Conservation (phyloP, 306 rosid species). For the Pueraria montana region DNA sequence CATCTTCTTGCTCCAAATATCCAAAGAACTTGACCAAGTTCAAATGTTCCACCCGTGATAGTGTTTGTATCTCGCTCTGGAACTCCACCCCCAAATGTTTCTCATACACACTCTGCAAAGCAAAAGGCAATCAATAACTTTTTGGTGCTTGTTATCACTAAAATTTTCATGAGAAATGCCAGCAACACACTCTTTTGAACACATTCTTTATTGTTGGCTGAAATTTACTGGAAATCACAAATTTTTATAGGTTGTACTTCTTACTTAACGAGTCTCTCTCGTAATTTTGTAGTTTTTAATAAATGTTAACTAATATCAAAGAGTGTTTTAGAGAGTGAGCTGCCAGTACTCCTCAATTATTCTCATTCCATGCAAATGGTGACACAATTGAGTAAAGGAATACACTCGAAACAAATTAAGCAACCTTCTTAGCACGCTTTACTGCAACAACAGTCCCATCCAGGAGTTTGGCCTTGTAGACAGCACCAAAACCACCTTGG, state of each 20-base stretch:
- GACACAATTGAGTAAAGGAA: slow-evolving; percentile 21
- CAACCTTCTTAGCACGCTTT: slow-evolving; percentile 97
- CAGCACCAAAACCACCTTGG: slow-evolving; percentile 97
- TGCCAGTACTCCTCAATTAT: too few relatives aligned
- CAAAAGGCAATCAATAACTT: slow-evolving; percentile 45
- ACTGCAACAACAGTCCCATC: slow-evolving; percentile 83
- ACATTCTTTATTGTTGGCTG: too few relatives aligned
- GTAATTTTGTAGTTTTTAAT: too few relatives aligned
- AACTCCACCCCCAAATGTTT: slow-evolving; percentile 85
- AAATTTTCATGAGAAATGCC: neutral
- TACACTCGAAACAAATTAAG: slow-evolving; percentile 8
- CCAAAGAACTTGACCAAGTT: slow-evolving; percentile 87
- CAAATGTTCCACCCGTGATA: slow-evolving; percentile 89
- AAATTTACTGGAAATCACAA: too few relatives aligned
- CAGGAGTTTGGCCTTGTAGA: slow-evolving; percentile 78
- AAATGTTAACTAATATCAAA: too few relatives aligned
- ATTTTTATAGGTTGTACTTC: too few relatives aligned
- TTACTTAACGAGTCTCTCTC: too few relatives aligned
- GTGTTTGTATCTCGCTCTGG: slow-evolving; percentile 86
- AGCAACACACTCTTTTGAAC: too few relatives aligned
- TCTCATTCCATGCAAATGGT: slow-evolving; percentile 4
- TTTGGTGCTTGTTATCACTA: neutral
- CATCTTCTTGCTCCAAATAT: slow-evolving; percentile 76
- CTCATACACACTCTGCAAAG: slow-evolving; percentile 74
- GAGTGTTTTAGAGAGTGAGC: too few relatives aligned